Evolutionary conservation across 2,329 filamentous ascomycete genomes (phyloP).

Genomic region (Aureobasidium sp.): DNA sequence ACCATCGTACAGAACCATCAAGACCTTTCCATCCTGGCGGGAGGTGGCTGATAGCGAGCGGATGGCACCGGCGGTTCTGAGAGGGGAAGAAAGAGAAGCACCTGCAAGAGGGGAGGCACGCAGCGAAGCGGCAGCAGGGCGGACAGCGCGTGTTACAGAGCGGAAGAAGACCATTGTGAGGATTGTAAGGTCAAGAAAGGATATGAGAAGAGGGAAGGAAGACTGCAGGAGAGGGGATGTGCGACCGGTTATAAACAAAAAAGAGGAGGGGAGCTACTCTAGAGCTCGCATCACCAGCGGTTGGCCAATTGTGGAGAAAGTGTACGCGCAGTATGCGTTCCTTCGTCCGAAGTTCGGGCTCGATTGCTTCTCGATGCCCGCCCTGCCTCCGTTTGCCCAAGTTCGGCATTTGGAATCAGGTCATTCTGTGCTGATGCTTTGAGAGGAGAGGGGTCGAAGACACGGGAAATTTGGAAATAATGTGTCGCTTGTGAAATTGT

Average conservation of each 20-base stretch:
- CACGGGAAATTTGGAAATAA: too few species aligned
- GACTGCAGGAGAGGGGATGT: neutral
- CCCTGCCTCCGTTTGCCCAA: conserved; percentile 6
- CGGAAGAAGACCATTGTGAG: conserved; percentile 68
- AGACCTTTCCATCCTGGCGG: conserved; percentile 90
- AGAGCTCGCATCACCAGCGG: neutral
- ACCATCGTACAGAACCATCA: conserved; percentile 93
- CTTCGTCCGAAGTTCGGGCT: conserved; percentile 15
- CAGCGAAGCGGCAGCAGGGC: conserved; percentile 60
- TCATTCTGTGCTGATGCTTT: neutral
- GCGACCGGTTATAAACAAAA: conserved; percentile 14
- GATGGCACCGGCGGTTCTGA: conserved; percentile 53
- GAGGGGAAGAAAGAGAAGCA: conserved; percentile 37
- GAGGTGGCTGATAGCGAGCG: conserved; percentile 72
- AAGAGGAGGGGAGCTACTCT: neutral
- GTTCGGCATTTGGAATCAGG: conserved; percentile 18
- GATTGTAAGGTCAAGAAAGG: neutral
- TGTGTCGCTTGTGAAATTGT: neutral
- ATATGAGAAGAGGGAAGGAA: neutral
- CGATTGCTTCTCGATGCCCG: neutral
- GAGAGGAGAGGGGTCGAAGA: neutral
- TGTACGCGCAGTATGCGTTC: neutral
- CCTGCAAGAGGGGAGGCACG: conserved; percentile 44
- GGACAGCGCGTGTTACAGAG: conserved; percentile 64
- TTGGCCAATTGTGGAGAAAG: conserved; percentile 19